Percentiles rank a stretch among this genome's conserved stretches.
These are phyloP conservation scores for Penicillium salamii DNA, from an alignment of 495 filamentous ascomycete species.

Conservation along the genomic window DNA sequence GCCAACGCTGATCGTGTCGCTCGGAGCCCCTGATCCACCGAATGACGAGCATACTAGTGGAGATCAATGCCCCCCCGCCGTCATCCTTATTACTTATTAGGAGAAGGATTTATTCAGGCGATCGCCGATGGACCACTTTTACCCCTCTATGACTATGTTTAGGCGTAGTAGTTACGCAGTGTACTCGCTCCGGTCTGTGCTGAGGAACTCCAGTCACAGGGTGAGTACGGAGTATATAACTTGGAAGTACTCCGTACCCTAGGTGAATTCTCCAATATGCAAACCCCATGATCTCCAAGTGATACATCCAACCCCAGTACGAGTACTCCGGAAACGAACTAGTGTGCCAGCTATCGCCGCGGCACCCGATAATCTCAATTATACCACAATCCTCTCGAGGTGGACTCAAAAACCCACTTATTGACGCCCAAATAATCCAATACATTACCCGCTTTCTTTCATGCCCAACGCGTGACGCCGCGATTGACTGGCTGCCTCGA, in stretches of 20 bases:
- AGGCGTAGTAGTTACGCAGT: slow-evolving; percentile 3
- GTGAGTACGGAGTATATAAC: background rate
- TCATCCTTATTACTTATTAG: slow-evolving; percentile 5
- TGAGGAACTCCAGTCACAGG: background rate
- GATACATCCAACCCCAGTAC: slow-evolving; percentile 6
- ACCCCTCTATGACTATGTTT: background rate
- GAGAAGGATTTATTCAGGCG: background rate
- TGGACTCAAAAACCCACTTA: slow-evolving; percentile 6
- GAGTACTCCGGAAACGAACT: no score
- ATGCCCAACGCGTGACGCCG: slow-evolving; percentile 26
- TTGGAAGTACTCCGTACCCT: background rate
- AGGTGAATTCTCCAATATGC: background rate
- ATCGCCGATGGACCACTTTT: slow-evolving; percentile 16
- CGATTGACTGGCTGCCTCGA: slow-evolving; percentile 9
- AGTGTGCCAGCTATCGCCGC: background rate
- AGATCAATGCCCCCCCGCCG: slow-evolving; percentile 19
- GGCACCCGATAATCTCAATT: background rate
- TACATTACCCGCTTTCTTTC: slow-evolving; percentile 13
- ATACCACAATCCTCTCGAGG: background rate
- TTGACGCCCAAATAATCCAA: slow-evolving; percentile 8
- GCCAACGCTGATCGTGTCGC: slow-evolving; percentile 23
- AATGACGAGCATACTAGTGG: slow-evolving; percentile 31
- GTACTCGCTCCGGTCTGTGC: slow-evolving; percentile 7
- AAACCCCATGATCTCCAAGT: slow-evolving; percentile 6
- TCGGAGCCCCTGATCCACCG: slow-evolving; percentile 29